phyloP scores from a whole-genome alignment of 768 basidiomycete species.

The Rhizopogon rudus region DNA sequence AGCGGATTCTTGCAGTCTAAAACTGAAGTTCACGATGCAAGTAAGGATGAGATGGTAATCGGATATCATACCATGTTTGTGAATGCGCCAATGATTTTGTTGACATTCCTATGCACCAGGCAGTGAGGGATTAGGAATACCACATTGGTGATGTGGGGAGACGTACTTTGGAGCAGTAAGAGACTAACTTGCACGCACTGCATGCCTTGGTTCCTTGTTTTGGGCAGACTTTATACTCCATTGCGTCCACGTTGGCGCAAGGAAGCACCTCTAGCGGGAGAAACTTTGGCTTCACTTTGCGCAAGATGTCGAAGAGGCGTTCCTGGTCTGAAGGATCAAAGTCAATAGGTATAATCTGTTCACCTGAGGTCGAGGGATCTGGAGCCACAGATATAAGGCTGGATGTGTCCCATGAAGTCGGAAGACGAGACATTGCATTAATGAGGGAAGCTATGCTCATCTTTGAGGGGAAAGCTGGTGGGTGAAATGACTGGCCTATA shows the following conservation, averaged over 20 bases:
- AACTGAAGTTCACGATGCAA: not conserved
- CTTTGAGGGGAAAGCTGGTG: not conserved
- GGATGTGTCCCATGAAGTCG: not conserved
- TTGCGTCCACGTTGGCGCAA: constrained; percentile 30
- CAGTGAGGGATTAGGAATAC: not conserved
- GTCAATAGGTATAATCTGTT: not conserved
- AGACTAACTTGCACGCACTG: constrained; percentile 32
- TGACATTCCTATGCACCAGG: constrained; percentile 35
- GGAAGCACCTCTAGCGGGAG: constrained; percentile 25
- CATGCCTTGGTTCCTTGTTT: constrained; percentile 26
- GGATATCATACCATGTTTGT: constrained; percentile 29
- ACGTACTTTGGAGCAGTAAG: constrained; percentile 37
- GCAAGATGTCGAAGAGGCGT: not conserved
- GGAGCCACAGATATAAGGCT: not conserved
- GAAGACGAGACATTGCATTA: not conserved
- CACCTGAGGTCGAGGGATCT: not conserved
- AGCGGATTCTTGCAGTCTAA: constrained; percentile 21
- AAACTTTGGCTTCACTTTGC: constrained; percentile 12
- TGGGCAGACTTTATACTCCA: constrained; percentile 19
- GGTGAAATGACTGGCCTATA: not conserved
- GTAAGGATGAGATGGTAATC: not conserved
- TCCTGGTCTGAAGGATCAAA: not conserved
- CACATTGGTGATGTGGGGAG: not conserved
- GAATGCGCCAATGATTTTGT: constrained; percentile 32
- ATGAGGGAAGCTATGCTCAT: not conserved